Evolutionary conservation across 441 rosid species (phyloP).

Genomic region (Melastoma candidum): DNA sequence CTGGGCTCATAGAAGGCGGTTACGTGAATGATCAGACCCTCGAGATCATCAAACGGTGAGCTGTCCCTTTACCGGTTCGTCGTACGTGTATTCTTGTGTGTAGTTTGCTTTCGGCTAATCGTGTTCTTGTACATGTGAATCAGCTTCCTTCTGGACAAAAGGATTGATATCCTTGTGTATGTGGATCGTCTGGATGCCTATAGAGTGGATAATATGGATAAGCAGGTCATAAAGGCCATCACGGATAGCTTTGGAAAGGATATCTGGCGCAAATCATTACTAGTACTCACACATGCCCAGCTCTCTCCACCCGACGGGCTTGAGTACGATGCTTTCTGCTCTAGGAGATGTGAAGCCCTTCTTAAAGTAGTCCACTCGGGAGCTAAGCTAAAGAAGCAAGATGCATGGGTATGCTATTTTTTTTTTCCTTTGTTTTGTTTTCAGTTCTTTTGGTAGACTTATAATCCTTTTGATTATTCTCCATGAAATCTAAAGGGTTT

Average conservation of each 20-base stretch:
- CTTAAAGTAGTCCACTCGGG: constrained; percentile 48
- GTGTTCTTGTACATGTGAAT: constrained; percentile 4
- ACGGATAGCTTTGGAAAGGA: constrained; percentile 73
- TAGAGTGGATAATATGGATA: constrained; percentile 52
- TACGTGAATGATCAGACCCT: constrained; percentile 87
- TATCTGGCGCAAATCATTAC: constrained; percentile 72
- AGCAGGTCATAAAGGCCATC: constrained; percentile 48
- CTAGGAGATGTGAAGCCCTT: constrained; percentile 70
- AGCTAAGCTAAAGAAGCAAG: constrained; percentile 45
- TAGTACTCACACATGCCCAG: constrained; percentile 87
- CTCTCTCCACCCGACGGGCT: constrained; percentile 81
- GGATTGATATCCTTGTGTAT: constrained; percentile 70
- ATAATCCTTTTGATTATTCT: not conserved
- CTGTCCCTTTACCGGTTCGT: not conserved
- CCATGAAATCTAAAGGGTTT: too few species aligned
- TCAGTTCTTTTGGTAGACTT: not conserved
- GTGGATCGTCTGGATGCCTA: constrained; percentile 91
- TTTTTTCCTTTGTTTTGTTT: not conserved
- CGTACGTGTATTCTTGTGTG: not conserved
- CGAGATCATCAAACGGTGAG: constrained; percentile 74
- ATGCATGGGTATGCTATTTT: constrained; percentile 23
- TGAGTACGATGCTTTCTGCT: constrained; percentile 53
- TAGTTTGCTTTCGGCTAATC: not conserved
- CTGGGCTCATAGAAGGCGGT: constrained; percentile 95
- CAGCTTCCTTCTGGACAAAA: constrained; percentile 88